Evolutionary conservation across 1,284 basidiomycete genomes (phyloP).

Genomic region (Mycena citricolor): DNA sequence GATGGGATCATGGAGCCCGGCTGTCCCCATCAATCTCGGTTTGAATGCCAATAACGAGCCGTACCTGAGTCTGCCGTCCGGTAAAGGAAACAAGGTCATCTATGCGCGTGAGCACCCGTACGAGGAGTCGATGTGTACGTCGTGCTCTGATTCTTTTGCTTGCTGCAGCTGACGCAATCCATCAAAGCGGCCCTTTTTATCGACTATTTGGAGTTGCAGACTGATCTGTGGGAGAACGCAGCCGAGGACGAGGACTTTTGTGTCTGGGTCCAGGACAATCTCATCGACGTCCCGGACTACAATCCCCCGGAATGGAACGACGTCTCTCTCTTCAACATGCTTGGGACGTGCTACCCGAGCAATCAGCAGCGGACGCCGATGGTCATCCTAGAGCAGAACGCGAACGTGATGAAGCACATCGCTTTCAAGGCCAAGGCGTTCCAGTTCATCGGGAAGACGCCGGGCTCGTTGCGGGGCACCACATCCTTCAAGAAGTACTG

Average conservation of each 20-base stretch:
- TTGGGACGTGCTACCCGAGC: conserved; percentile 4
- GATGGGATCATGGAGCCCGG: not conserved
- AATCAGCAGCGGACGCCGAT: conserved; percentile 1
- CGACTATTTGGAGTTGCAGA: not conserved
- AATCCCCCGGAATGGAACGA: not conserved
- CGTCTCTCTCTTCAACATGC: not conserved
- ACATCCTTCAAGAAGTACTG: conserved; percentile 1
- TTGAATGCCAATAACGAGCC: not conserved
- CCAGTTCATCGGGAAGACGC: not conserved
- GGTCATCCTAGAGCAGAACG: conserved; percentile 2
- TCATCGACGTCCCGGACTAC: not conserved
- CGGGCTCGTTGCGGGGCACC: not conserved
- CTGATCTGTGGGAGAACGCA: not conserved
- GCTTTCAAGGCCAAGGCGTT: not conserved
- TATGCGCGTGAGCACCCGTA: conserved; percentile 8
- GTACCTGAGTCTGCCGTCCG: conserved; percentile 2
- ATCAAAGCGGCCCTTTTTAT: conserved; percentile 1
- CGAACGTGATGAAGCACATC: conserved; percentile 4
- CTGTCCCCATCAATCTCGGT: conserved; percentile 6
- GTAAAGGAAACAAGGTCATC: not conserved
- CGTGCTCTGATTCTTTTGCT: too few species aligned
- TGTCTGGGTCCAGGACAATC: not conserved
- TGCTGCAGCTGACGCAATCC: too few species aligned
- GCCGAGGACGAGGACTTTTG: not conserved
- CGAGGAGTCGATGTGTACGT: conserved; percentile 5